Conservation (phyloP, 305 asterid genomes). For the Fraxinus albicans region DNA sequence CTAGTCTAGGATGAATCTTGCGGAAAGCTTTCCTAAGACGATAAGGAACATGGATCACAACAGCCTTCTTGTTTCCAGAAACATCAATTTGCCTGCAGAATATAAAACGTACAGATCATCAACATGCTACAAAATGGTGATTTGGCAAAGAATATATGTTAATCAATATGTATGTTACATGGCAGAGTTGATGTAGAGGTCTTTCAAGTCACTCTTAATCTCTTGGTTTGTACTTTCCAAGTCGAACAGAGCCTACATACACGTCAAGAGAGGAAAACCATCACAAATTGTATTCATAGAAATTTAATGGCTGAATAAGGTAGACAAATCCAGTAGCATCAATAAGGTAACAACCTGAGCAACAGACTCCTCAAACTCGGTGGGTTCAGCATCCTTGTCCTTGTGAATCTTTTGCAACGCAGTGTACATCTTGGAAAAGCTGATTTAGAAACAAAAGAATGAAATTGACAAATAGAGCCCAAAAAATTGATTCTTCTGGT, state of each 20-base stretch:
- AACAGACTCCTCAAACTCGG: slow-evolving; percentile 45
- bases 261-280: not conserved
- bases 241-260: slow-evolving; percentile 40
- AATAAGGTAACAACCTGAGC: slow-evolving; percentile 36
- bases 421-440: slow-evolving; percentile 36
- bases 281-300: not conserved
- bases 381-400: slow-evolving; percentile 45
- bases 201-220: slow-evolving; percentile 45
- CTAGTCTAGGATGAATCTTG: slow-evolving; percentile 45
- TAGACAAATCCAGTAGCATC: not conserved
- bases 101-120: not conserved
- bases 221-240: slow-evolving; percentile 47
- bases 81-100: slow-evolving; percentile 42
- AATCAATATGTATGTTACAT: slow-evolving; percentile 15
- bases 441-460: not conserved
- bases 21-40: slow-evolving; percentile 46
- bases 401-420: slow-evolving; percentile 40
- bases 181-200: slow-evolving; percentile 41
- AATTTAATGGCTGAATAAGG: not conserved
- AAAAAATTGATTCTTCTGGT: not conserved
- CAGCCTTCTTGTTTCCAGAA: slow-evolving; percentile 43
- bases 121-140: not conserved
- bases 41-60: slow-evolving; percentile 46
- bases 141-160: not conserved
- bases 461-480: not conserved